A percentile compares a stretch with the other conserved stretches of the same genome.
Evolutionary conservation across 2,329 filamentous ascomycete species (phyloP).

Genomic region (Nigrospora sphaerica): DNA sequence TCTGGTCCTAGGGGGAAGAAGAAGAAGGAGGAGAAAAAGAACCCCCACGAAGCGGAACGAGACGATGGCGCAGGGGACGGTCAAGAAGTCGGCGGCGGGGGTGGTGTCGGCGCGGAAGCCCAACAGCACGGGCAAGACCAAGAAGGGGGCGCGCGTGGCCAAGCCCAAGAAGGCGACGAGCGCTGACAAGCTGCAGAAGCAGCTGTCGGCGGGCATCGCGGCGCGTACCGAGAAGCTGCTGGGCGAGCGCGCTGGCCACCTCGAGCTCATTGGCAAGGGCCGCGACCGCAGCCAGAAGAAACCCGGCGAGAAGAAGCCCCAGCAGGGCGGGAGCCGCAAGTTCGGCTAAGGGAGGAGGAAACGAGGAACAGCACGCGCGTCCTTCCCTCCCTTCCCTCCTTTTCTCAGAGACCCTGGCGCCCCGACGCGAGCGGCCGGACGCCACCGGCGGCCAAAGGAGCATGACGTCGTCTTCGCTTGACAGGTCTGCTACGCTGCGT

Average conservation of each 20-base stretch:
- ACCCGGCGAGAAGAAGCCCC: conserved; percentile 13
- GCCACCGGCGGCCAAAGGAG: too few species aligned
- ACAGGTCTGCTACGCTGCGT: too few species aligned
- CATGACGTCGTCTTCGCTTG: too few species aligned
- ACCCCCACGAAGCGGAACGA: too few species aligned
- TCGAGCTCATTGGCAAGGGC: conserved; percentile 51
- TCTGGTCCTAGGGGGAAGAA: too few species aligned
- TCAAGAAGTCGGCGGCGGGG: conserved; percentile 39
- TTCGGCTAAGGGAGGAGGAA: conserved; percentile 11
- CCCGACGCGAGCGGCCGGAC: too few species aligned
- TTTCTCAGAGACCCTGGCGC: too few species aligned
- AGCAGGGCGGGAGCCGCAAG: conserved; percentile 8
- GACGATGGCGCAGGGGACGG: conserved; percentile 46
- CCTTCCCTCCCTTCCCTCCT: too few species aligned
- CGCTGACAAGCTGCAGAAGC: conserved; percentile 46
- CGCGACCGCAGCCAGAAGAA: conserved; percentile 30
- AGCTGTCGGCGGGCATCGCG: conserved; percentile 47
- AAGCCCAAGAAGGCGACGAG: conserved; percentile 20
- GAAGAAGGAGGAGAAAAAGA: too few species aligned
- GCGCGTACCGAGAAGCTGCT: conserved; percentile 50
- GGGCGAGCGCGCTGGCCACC: conserved; percentile 50
- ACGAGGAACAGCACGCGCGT: not conserved
- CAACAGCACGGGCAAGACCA: conserved; percentile 34
- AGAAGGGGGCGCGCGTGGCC: conserved; percentile 25
- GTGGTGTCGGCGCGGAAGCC: conserved; percentile 23